Conservation (phyloP, 257 asterid species). For the Solanum medicagineum region DNA sequence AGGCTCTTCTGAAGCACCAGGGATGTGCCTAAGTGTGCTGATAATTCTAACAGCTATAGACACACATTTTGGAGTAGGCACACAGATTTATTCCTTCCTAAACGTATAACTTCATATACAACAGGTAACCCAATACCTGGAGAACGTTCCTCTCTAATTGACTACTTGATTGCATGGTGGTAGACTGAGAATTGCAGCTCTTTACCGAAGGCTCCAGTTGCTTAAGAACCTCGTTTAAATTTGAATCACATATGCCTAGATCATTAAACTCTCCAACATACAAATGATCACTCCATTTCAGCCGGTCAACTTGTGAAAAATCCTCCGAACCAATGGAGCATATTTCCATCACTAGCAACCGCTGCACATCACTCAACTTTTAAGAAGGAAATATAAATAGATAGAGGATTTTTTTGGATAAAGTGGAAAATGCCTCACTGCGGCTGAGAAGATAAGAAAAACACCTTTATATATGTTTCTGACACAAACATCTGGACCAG, state of each 20-base stretch:
- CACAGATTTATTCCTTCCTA: neutral
- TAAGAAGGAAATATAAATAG: neutral
- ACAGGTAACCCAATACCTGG: conserved; percentile 30
- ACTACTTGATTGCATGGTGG: conserved; percentile 8
- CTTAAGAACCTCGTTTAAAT: conserved; percentile 22
- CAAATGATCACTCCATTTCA: conserved; percentile 58
- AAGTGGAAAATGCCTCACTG: neutral
- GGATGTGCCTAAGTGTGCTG: neutral
- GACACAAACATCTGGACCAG: conserved; percentile 55
- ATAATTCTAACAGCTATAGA: neutral
- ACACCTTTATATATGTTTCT: conserved; percentile 60
- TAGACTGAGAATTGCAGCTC: conserved; percentile 15
- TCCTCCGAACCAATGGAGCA: conserved; percentile 33
- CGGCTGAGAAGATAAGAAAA: conserved; percentile 2
- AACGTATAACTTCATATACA: neutral
- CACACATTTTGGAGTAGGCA: neutral
- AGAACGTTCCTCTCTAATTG: conserved; percentile 37
- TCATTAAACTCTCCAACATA: conserved; percentile 59
- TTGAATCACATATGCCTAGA: conserved; percentile 29
- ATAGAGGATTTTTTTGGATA: conserved; percentile 1
- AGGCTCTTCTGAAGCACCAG: neutral
- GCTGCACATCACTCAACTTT: conserved; percentile 26
- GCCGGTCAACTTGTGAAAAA: conserved; percentile 11
- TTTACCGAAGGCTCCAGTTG: conserved; percentile 27
- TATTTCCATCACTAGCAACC: conserved; percentile 68